Evolutionary conservation across 1,284 basidiomycete genomes (phyloP), one percentile per base, ranked within the genome.

Genomic region (Fistulinella cinereoalba): DNA sequence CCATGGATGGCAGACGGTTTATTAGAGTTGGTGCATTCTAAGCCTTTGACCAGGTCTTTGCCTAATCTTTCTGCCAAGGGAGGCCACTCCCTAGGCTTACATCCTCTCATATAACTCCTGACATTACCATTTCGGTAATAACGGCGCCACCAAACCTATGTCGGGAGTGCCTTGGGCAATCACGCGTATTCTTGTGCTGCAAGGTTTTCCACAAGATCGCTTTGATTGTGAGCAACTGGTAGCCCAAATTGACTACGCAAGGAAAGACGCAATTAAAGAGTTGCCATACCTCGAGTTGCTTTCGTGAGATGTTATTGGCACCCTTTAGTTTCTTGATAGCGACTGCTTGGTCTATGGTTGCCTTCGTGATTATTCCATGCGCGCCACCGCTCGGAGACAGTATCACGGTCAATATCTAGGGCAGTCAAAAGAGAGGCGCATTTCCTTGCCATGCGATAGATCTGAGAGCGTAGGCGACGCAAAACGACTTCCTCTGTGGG

Each of bases 71-170:
- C 31, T 43, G 68, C 61, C 47, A 68, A 38, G 6, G 25, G 43
- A 32, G 32, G 56, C 51, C 57, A 55, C 44, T 64, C 50, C 24
- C 29, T 56, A 24, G 52, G 18, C 2, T 60, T 40, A 23, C 46
- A 38, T 9, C 21, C 31, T 16, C 37, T 45, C 24, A 74, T 49
- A 52, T 60, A 62, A 4, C 48, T 24, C 13, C 46, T 52, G 28
- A 74, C 49, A 43, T 66, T 63, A 6, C 72, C 71, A 37, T 66
- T 61, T 24, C 55, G 55, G 59, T n/a, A 68, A 68, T 56, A 65
- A 73, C 3, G 61, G 65, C 11, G 68, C 69, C 28, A 73, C 64
- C 3, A 75, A 53, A 34, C 64, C 62, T 15, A 66, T 45, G 28
- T 38, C n/a, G 16, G 31, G 23, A 22, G 40, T 28, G 9, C 34